A percentile compares a stretch with the other conserved stretches of the same genome.
Conservation (phyloP, 169 alveolate species). For the Blepharisma undulans region DNA sequence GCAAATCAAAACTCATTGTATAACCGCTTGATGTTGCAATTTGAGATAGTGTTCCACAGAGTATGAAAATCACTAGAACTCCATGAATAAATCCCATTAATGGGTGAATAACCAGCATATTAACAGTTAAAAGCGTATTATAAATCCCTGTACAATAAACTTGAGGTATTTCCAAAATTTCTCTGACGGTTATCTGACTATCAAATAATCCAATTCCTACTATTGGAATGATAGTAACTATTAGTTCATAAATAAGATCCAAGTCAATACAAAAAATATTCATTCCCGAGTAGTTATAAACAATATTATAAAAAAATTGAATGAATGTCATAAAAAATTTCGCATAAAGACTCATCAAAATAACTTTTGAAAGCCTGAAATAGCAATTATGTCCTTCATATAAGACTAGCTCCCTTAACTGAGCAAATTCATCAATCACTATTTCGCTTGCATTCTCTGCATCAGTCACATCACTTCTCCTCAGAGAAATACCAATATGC, state of each 20-base stretch:
- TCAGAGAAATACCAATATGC: neutral
- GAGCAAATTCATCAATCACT: constrained; percentile 13
- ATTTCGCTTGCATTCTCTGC: neutral
- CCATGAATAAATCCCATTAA: neutral
- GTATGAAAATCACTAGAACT: neutral
- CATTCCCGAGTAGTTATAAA: neutral
- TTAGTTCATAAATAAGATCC: neutral
- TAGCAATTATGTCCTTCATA: neutral
- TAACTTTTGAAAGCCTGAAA: neutral
- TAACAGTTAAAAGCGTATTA: neutral
- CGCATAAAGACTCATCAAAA: neutral
- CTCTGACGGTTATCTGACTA: neutral
- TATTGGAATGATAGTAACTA: neutral
- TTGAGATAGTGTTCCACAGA: neutral
- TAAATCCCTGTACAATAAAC: constrained; percentile 3
- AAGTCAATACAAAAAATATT: neutral
- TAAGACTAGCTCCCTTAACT: neutral
- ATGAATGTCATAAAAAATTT: neutral
- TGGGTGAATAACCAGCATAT: neutral
- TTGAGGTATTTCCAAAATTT: constrained; percentile 1
- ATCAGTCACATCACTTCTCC: neutral
- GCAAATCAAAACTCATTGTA: neutral
- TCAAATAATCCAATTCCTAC: constrained; percentile 2
- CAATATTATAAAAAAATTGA: neutral
- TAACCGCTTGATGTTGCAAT: neutral